Conservation (phyloP, 441 rosid genomes). For the Mallotus repandus region DNA sequence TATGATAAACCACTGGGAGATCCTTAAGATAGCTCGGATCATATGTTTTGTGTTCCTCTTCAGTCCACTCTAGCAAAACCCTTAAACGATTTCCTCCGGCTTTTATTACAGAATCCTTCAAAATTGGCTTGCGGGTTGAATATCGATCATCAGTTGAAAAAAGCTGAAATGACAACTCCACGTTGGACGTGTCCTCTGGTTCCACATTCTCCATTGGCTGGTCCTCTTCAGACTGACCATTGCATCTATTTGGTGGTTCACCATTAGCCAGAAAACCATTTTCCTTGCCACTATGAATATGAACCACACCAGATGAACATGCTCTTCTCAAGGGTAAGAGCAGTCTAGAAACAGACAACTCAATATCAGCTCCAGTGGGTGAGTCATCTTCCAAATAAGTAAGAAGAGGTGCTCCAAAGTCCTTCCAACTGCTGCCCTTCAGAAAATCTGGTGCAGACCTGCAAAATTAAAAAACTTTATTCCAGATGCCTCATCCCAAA, state of each 20-base stretch:
- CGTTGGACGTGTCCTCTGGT: conserved; percentile 34
- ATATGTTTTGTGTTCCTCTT: conserved; percentile 53
- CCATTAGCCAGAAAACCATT: conserved; percentile 51
- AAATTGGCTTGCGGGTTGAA: conserved; percentile 42
- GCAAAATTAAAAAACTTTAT: conserved; percentile 25
- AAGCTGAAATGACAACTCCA: conserved; percentile 45
- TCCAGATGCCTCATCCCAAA: conserved; percentile 20
- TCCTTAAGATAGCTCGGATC: conserved; percentile 73
- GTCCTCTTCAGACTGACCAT: conserved; percentile 32
- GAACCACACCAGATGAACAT: conserved; percentile 37
- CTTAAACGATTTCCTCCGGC: conserved; percentile 43
- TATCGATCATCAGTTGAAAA: conserved; percentile 39
- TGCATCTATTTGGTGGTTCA: conserved; percentile 40
- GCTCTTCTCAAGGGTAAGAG: conserved; percentile 63
- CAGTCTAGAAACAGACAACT: conserved; percentile 44
- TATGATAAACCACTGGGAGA: conserved; percentile 63
- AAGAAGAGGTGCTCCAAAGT: conserved; percentile 73
- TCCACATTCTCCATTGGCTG: conserved; percentile 36
- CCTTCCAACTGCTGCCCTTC: conserved; percentile 42
- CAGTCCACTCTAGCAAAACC: conserved; percentile 67
- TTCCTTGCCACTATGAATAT: conserved; percentile 37
- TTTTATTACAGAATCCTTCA: conserved; percentile 46
- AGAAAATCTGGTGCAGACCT: conserved; percentile 46
- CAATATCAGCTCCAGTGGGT: conserved; percentile 61
- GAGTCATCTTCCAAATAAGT: conserved; percentile 52